Conservation (phyloP, 1,284 basidiomycete genomes). For the Mixia osmundae region DNA sequence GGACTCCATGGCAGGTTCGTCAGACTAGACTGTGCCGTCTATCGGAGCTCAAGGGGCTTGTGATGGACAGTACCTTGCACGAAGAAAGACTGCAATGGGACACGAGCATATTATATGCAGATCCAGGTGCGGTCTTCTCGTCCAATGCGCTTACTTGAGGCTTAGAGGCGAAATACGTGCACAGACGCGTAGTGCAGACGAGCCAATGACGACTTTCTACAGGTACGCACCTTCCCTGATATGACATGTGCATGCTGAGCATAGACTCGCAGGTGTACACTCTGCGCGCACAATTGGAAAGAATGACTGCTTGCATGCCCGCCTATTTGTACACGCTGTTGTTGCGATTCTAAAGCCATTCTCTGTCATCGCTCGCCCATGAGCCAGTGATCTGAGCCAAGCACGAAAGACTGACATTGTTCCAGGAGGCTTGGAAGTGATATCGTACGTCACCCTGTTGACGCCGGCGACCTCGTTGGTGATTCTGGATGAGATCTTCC, state of each 20-base stretch:
- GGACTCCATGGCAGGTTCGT: slow-evolving; percentile 55
- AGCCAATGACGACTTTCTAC: slow-evolving; percentile 85
- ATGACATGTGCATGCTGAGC: background rate
- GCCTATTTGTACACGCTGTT: background rate
- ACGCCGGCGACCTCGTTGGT: slow-evolving; percentile 92
- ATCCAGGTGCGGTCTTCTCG: slow-evolving; percentile 47
- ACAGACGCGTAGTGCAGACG: slow-evolving; percentile 29
- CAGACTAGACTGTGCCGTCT: slow-evolving; percentile 1
- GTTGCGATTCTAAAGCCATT: too few relatives aligned
- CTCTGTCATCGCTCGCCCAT: too few relatives aligned
- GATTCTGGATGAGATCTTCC: slow-evolving; percentile 82
- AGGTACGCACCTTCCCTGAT: background rate
- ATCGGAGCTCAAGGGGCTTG: too few relatives aligned
- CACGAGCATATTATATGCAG: slow-evolving; percentile 55
- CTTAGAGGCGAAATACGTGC: background rate
- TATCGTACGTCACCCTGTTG: slow-evolving; percentile 43
- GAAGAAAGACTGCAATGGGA: background rate
- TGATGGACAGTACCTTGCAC: slow-evolving; percentile 3
- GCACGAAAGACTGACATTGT: too few relatives aligned
- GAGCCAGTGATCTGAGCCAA: too few relatives aligned
- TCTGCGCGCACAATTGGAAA: background rate
- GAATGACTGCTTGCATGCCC: background rate
- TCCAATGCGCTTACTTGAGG: background rate
- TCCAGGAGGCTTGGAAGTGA: slow-evolving; percentile 91
- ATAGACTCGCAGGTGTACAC: background rate